Percentiles rank a stretch among this genome's conserved stretches.
Evolutionary conservation across 1,284 basidiomycete species (phyloP).

Genomic region (Ganoderma lingzhi): DNA sequence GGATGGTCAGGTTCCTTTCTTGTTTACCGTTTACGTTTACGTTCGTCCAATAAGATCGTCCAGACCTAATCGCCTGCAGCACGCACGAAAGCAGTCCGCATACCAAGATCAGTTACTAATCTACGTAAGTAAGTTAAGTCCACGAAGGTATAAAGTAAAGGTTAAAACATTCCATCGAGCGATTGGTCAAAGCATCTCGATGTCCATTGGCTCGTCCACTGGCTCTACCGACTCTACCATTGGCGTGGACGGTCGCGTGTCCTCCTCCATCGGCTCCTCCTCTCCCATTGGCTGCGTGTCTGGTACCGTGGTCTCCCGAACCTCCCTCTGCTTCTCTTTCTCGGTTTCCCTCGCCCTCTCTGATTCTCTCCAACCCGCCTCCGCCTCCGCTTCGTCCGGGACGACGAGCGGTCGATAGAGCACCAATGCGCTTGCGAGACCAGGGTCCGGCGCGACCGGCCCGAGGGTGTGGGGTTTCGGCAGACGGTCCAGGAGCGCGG

Average conservation of each 20-base stretch:
- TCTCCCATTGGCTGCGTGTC: slow-evolving; percentile 19
- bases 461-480: slow-evolving; percentile 23
- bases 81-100: not conserved
- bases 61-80: slow-evolving; percentile 1
- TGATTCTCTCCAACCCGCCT: slow-evolving; percentile 14
- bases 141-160: not conserved
- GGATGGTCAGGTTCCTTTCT: slow-evolving; percentile 3
- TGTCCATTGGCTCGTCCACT: slow-evolving; percentile 65
- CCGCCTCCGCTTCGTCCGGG: slow-evolving; percentile 32
- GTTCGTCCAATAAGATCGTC: slow-evolving; percentile 3
- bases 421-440: slow-evolving; percentile 60
- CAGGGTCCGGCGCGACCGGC: slow-evolving; percentile 29
- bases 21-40: slow-evolving; percentile 7
- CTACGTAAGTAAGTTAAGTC: not conserved
- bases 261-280: slow-evolving; percentile 28
- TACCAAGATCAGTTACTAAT: not conserved
- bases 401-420: slow-evolving; percentile 58
- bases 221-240: slow-evolving; percentile 24
- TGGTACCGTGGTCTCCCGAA: not conserved
- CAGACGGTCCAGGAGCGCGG: slow-evolving; percentile 54
- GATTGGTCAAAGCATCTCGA: slow-evolving; percentile 47
- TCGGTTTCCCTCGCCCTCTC: slow-evolving; percentile 8
- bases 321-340: slow-evolving; percentile 17
- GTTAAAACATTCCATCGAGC: not conserved
- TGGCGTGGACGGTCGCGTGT: slow-evolving; percentile 25